These are phyloP conservation scores for Aspergillus carlsbadensis DNA, from an alignment of 495 filamentous ascomycete genomes.

Conservation along the genomic window DNA sequence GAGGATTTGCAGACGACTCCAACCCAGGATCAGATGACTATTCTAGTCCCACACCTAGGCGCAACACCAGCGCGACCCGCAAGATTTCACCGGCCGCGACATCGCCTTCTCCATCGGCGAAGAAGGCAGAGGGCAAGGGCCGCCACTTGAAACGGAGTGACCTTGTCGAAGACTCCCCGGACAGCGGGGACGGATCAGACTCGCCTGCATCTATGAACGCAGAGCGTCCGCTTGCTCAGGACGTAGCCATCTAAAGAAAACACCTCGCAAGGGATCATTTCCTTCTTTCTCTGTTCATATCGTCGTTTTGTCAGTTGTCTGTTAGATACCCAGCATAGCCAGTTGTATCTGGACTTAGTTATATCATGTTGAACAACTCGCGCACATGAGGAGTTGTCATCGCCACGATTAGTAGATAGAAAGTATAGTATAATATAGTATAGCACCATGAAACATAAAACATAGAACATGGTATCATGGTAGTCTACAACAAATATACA, in stretches of 20 bases:
- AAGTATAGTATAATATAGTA: neutral
- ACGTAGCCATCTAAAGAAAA: neutral
- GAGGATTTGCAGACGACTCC: slow-evolving; percentile 60
- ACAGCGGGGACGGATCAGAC: slow-evolving; percentile 33
- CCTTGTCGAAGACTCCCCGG: slow-evolving; percentile 36
- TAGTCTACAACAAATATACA: too few relatives aligned
- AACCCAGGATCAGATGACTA: slow-evolving; percentile 17
- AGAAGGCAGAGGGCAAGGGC: slow-evolving; percentile 10
- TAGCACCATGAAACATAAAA: too few relatives aligned
- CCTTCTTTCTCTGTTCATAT: neutral
- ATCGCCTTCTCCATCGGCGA: slow-evolving; percentile 1
- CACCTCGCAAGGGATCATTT: neutral
- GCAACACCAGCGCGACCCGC: slow-evolving; percentile 9
- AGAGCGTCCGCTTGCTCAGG: neutral
- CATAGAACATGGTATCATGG: neutral
- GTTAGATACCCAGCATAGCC: slow-evolving; percentile 14
- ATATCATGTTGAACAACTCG: neutral
- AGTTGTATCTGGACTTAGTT: neutral
- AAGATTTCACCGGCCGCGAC: slow-evolving; percentile 2
- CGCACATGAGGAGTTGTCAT: slow-evolving; percentile 7
- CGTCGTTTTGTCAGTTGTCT: neutral
- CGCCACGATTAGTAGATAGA: neutral
- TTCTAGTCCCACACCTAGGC: slow-evolving; percentile 33
- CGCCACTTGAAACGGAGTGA: slow-evolving; percentile 23
- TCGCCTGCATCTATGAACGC: slow-evolving; percentile 17